Conservation (phyloP, 164 flowering plant genomes). For the Magnolia kwangsiensis region DNA sequence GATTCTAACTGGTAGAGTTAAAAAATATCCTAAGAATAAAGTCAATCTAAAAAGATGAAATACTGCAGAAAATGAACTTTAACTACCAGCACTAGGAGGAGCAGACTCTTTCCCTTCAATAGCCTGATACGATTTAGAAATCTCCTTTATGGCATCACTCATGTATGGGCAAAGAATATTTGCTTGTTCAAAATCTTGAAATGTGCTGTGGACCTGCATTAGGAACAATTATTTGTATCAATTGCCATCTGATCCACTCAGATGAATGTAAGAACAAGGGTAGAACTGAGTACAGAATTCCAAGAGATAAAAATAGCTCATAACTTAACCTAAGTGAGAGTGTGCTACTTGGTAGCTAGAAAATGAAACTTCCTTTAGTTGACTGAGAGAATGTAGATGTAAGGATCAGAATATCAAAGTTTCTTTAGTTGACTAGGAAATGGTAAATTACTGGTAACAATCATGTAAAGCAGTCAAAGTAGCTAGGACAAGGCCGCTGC, state of each 20-base stretch:
- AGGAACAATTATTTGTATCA: constrained; percentile 1
- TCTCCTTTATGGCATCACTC: constrained; percentile 77
- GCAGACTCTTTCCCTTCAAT: constrained; percentile 92
- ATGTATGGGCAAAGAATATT: constrained; percentile 75
- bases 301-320: too few relatives aligned
- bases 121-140: constrained; percentile 75
- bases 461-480: too few relatives aligned
- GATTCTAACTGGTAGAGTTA: constrained; percentile 50
- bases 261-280: background rate
- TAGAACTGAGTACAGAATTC: too few relatives aligned
- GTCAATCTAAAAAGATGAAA: background rate
- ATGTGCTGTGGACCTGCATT: constrained; percentile 65
- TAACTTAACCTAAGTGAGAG: too few relatives aligned
- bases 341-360: too few relatives aligned
- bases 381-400: too few relatives aligned
- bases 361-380: too few relatives aligned
- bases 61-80: constrained; percentile 1
- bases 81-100: constrained; percentile 76
- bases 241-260: background rate
- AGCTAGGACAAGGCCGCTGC: too few relatives aligned
- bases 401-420: too few relatives aligned
- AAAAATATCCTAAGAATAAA: constrained; percentile 12
- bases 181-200: constrained; percentile 80
- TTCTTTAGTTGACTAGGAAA: too few relatives aligned
- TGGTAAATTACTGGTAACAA: too few relatives aligned